These are phyloP conservation scores for Phytophthora syringae DNA, from an alignment of 352 stramenopile genomes.

Conservation along the genomic window DNA sequence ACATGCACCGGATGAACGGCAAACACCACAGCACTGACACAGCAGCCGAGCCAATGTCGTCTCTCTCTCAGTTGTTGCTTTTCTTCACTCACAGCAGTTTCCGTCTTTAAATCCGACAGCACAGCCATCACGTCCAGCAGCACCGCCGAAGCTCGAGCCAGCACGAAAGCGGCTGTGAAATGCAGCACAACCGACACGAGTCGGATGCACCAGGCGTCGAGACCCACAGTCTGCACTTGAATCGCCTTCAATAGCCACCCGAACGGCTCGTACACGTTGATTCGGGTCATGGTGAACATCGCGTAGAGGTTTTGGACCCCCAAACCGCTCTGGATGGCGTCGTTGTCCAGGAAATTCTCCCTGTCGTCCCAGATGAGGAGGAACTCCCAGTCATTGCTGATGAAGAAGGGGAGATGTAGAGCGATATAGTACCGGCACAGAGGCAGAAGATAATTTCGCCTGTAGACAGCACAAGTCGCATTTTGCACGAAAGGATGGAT, in stretches of 20 bases:
- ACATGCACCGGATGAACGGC: conserved; percentile 67
- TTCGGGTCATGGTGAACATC: conserved; percentile 60
- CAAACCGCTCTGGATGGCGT: conserved; percentile 48
- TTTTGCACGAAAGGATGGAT: conserved; percentile 15
- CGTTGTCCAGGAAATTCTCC: conserved; percentile 66
- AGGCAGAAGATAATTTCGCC: conserved; percentile 24
- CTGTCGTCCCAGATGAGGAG: conserved; percentile 60
- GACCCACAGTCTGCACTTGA: conserved; percentile 37
- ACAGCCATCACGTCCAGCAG: conserved; percentile 34
- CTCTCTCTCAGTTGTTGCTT: not conserved
- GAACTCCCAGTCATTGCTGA: conserved; percentile 50
- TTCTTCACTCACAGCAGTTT: not conserved
- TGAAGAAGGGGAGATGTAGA: conserved; percentile 31
- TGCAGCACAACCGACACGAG: conserved; percentile 55
- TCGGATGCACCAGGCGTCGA: conserved; percentile 50
- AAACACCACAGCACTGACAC: conserved; percentile 58
- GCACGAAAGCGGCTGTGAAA: conserved; percentile 30
- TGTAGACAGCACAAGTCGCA: conserved; percentile 29
- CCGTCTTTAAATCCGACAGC: conserved; percentile 14
- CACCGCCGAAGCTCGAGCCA: conserved; percentile 35
- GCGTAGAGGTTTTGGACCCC: conserved; percentile 33
- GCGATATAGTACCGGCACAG: conserved; percentile 2
- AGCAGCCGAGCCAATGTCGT: conserved; percentile 30
- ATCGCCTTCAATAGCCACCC: conserved; percentile 70
- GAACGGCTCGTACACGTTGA: conserved; percentile 79